These are phyloP conservation scores for Eimeria zaria DNA, from an alignment of 169 alveolate species.

Conservation along the genomic window DNA sequence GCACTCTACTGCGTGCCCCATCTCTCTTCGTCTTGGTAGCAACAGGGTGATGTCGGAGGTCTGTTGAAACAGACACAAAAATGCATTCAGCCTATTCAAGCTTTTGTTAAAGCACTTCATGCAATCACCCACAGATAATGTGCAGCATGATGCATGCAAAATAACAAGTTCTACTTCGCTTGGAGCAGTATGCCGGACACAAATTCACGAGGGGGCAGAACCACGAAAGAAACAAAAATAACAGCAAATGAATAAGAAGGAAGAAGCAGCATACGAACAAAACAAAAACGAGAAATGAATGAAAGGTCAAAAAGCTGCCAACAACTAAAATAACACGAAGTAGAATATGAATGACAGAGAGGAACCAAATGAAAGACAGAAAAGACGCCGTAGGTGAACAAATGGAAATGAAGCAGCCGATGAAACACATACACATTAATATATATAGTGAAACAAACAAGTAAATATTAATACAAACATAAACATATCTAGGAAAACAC, in stretches of 20 bases:
- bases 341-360: no score
- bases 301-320: no score
- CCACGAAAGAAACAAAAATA: background rate
- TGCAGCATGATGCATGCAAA: background rate
- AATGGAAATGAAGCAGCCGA: no score
- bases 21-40: conserved; percentile 48
- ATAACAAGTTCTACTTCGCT: background rate
- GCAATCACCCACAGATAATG: background rate
- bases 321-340: no score
- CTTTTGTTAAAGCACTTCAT: background rate
- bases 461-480: no score
- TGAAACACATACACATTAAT: no score
- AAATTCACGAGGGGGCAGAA: background rate
- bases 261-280: no score
- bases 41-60: conserved; percentile 47
- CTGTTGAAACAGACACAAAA: conserved; percentile 37
- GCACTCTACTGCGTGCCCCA: conserved; percentile 83
- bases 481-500: background rate
- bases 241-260: background rate
- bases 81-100: background rate
- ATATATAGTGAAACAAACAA: no score
- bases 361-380: no score
- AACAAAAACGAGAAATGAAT: no score
- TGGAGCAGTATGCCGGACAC: background rate
- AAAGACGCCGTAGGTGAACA: no score